Base-by-base conservation (phyloP, 495 filamentous ascomycete genomes). In the Tetracladium setigerum region DNA sequence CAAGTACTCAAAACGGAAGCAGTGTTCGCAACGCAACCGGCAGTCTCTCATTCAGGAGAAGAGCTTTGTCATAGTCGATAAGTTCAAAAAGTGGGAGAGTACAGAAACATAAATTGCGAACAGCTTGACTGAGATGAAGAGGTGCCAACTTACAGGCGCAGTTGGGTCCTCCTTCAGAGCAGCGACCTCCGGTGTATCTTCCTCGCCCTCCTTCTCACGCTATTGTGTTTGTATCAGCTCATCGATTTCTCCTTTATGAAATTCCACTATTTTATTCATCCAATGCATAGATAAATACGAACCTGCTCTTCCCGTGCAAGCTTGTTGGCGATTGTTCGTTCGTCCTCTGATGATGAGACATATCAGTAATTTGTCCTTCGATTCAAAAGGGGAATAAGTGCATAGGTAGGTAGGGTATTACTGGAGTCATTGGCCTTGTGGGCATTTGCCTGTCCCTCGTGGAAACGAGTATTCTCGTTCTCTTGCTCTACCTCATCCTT, bases 391-490 rank as follows among this genome's bases (percentile, higher is more conserved):
- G 41, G 15, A 24, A 13, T 13, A 36, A 14, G 1, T 38, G 52
- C 68, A 24, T 68, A 10, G 31, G 24, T 11, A 12, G 17, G 7
- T 27, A 38, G 31, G 31, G 31, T 9, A 46, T 50, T 24, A 86
- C 84, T 91, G 14, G 86, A 82, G 55, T 91, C 87, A 45, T 78
- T 75, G 31, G 77, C 71, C 27, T 71, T 66, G 61, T 94, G 86
- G 54, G 81, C 82, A 50, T 82, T 64, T 14, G 67, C 55, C 55
- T 76, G 62, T 22, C 86, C 86, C 65, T 90, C 83, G 38, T 86
- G 65, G 67, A 74, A 90, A 38, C 80, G 67, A 2, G 59, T 57
- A 19, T 62, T 60, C 11, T 62, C 59, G 17, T 61, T 60, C 22
- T 62, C 59, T 12, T 62, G 57, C 18, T 76, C 62, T 36, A 73